Conservation (phyloP, 2,329 filamentous ascomycete genomes). For the Arthrobotrys entomopaga region DNA sequence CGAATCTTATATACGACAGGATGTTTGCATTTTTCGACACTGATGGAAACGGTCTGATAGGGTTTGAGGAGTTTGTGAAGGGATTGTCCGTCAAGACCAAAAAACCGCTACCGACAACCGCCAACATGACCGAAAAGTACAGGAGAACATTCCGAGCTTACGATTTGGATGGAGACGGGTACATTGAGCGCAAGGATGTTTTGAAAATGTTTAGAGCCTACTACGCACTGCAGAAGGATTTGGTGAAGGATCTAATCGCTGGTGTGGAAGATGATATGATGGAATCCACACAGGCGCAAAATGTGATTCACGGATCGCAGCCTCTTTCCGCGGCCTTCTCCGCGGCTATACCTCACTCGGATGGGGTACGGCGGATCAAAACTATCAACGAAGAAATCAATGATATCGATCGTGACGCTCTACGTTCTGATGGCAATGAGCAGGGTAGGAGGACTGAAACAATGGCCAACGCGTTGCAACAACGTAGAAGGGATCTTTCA, state of each 20-base stretch:
- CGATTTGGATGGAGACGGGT: conserved; percentile 88
- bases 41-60: conserved; percentile 86
- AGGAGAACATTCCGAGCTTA: conserved; percentile 85
- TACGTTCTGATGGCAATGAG: conserved; percentile 50
- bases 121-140: conserved; percentile 75
- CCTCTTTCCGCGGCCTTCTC: conserved; percentile 82
- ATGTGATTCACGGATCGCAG: conserved; percentile 78
- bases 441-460: conserved; percentile 47
- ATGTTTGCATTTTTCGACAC: conserved; percentile 98
- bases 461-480: conserved; percentile 39
- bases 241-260: conserved; percentile 84
- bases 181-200: conserved; percentile 85
- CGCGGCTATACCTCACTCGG: conserved; percentile 72
- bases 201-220: conserved; percentile 91
- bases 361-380: conserved; percentile 73
- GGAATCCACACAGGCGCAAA: conserved; percentile 77
- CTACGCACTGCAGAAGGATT: conserved; percentile 87
- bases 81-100: conserved; percentile 76
- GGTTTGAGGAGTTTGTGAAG: conserved; percentile 89
- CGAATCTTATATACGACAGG: conserved; percentile 92
- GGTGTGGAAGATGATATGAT: conserved; percentile 81
- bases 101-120: conserved; percentile 67
- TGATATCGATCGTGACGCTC: conserved; percentile 65
- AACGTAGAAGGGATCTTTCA: conserved; percentile 37
- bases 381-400: conserved; percentile 74